phyloP scores from a whole-genome alignment of 805 yeast species.

The Teunomyces tritomae region DNA sequence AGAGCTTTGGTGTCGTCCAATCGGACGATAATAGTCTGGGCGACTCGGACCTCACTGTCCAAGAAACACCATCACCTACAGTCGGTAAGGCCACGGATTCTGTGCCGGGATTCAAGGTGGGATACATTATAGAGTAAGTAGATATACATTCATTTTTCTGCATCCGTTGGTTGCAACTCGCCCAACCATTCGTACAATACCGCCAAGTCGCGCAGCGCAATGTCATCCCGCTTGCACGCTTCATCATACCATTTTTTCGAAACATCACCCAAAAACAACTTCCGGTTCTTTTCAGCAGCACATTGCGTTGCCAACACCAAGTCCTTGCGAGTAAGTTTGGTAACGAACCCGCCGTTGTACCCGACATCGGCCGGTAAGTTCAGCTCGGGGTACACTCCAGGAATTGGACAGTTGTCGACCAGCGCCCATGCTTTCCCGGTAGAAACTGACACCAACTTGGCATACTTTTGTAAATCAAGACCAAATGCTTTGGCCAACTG shows the following conservation, averaged over 20 bases:
- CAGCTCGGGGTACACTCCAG: slow-evolving; percentile 42
- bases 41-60: slow-evolving; percentile 12
- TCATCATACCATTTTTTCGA: slow-evolving; percentile 40
- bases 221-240: slow-evolving; percentile 40
- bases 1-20: slow-evolving; percentile 14
- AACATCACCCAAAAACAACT: slow-evolving; percentile 38
- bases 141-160: slow-evolving; percentile 4
- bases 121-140: slow-evolving; percentile 14
- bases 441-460: slow-evolving; percentile 49
- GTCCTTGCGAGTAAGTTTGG: slow-evolving; percentile 45
- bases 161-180: slow-evolving; percentile 24
- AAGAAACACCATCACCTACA: neutral
- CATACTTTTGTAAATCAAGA: slow-evolving; percentile 44
- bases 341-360: slow-evolving; percentile 49
- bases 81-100: slow-evolving; percentile 5
- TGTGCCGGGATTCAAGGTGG: slow-evolving; percentile 16
- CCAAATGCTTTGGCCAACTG: slow-evolving; percentile 50
- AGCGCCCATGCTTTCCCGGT: slow-evolving; percentile 57
- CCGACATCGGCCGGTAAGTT: slow-evolving; percentile 44
- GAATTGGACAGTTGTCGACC: slow-evolving; percentile 53
- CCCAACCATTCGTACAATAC: slow-evolving; percentile 45
- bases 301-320: slow-evolving; percentile 41
- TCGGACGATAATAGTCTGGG: slow-evolving; percentile 4
- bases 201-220: slow-evolving; percentile 41
- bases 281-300: slow-evolving; percentile 33